Conservation (phyloP, 768 basidiomycete genomes). For the Leccinum longicurvipes region DNA sequence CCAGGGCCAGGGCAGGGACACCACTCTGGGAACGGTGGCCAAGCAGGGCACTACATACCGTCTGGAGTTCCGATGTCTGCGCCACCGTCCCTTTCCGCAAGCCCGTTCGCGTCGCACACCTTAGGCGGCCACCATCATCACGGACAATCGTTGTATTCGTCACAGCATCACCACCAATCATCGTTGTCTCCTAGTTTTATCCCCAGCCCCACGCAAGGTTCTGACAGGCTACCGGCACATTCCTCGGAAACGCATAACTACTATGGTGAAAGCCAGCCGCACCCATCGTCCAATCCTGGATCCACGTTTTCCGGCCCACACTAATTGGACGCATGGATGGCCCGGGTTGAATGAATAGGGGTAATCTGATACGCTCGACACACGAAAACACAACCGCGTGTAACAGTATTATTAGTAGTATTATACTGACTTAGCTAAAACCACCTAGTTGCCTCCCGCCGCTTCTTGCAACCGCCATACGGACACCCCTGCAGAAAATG, state of each 20-base stretch:
- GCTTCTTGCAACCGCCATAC: slow-evolving; percentile 29
- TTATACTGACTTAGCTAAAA: slow-evolving; percentile 32
- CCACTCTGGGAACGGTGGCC: slow-evolving; percentile 38
- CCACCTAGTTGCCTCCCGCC: slow-evolving; percentile 25
- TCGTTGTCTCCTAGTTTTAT: slow-evolving; percentile 29
- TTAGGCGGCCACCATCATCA: slow-evolving; percentile 27
- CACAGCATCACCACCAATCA: slow-evolving; percentile 30
- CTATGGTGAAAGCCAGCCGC: slow-evolving; percentile 29
- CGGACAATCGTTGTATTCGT: slow-evolving; percentile 29
- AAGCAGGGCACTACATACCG: slow-evolving; percentile 23
- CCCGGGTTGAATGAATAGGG: slow-evolving; percentile 17
- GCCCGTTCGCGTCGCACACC: slow-evolving; percentile 30
- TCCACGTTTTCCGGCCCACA: slow-evolving; percentile 31
- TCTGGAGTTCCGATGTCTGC: slow-evolving; percentile 50
- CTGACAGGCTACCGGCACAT: slow-evolving; percentile 29
- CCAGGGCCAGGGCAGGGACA: slow-evolving; percentile 40
- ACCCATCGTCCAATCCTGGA: slow-evolving; percentile 26
- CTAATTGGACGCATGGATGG: slow-evolving; percentile 12
- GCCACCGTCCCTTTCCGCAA: slow-evolving; percentile 45
- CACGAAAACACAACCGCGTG: slow-evolving; percentile 24
- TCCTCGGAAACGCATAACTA: slow-evolving; percentile 29
- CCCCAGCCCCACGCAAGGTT: slow-evolving; percentile 28
- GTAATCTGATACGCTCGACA: slow-evolving; percentile 17
- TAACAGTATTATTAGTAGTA: slow-evolving; percentile 35
- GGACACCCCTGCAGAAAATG: slow-evolving; percentile 16